Evolutionary conservation across 176 grass and related monocot species (phyloP).

Genomic region (Aegilops umbellulata): DNA sequence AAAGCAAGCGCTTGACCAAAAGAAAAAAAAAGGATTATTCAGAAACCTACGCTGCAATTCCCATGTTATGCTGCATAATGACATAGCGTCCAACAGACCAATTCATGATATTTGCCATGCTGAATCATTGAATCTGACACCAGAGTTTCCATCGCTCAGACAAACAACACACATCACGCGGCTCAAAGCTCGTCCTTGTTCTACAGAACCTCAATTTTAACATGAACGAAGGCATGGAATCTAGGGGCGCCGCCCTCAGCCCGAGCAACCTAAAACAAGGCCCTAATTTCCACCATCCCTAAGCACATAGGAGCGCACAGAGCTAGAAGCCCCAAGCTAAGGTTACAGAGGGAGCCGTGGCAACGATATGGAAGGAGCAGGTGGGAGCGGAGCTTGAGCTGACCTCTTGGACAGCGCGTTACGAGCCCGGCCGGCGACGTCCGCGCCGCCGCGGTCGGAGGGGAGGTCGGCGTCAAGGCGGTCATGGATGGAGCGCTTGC

Average conservation of each 20-base stretch:
- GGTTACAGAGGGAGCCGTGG: background rate
- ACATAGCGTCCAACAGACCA: background rate
- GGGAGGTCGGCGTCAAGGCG: conserved; percentile 44
- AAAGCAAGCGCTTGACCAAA: conserved; percentile 1
- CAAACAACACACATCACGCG: background rate
- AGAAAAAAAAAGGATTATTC: background rate
- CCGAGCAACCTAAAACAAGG: background rate
- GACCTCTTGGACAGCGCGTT: conserved; percentile 45
- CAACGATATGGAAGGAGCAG: background rate
- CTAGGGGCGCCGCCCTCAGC: conserved; percentile 2
- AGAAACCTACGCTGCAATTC: background rate
- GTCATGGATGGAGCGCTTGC: conserved; percentile 60
- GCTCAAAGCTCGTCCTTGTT: background rate
- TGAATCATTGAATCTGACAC: background rate
- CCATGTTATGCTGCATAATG: background rate
- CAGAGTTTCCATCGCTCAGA: background rate
- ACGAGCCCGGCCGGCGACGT: conserved; percentile 29
- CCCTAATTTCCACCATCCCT: background rate
- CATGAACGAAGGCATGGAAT: background rate
- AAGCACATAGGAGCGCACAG: background rate
- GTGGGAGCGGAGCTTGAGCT: background rate
- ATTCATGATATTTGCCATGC: background rate
- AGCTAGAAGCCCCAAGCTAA: background rate
- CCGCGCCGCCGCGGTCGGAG: conserved; percentile 7
- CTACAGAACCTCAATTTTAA: background rate